phyloP scores from a whole-genome alignment of 495 filamentous ascomycete species.

The Aspergillus asperescens region DNA sequence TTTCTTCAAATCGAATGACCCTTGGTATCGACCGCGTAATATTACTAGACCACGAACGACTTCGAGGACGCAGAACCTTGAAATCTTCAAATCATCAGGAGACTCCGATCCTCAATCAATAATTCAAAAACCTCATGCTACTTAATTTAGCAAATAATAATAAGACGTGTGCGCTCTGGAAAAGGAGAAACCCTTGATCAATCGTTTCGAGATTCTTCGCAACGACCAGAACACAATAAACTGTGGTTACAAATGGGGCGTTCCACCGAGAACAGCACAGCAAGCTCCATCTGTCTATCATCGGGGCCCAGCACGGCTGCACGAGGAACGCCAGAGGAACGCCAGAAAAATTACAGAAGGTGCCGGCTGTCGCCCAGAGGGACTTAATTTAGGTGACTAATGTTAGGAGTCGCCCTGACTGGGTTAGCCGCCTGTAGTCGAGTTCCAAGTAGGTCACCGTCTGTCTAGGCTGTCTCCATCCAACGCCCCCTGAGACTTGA shows the following conservation, averaged over 20 bases:
- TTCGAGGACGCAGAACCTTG: too few species aligned
- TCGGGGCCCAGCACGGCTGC: not conserved
- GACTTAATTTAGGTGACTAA: not conserved
- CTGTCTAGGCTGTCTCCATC: too few species aligned
- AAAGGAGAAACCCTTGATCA: too few species aligned
- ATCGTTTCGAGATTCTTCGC: not conserved
- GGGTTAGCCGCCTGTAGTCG: slow-evolving; percentile 3
- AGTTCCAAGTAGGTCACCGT: not conserved
- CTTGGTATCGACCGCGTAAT: too few species aligned
- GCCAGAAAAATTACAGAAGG: not conserved
- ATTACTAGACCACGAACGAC: too few species aligned
- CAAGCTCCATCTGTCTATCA: not conserved
- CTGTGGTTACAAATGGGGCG: not conserved
- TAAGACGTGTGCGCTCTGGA: too few species aligned
- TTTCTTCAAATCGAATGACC: too few species aligned
- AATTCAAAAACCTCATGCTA: too few species aligned
- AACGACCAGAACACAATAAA: not conserved
- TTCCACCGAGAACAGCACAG: not conserved
- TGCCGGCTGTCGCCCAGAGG: not conserved
- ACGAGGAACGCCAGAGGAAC: slow-evolving; percentile 8
- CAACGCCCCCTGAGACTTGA: slow-evolving; percentile 2
- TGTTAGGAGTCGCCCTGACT: not conserved
- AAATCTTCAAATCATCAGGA: too few species aligned
- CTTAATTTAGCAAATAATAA: too few species aligned
- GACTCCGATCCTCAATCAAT: too few species aligned